A percentile compares a stretch with the other conserved stretches of the same genome.
Evolutionary conservation across 2,329 filamentous ascomycete genomes (phyloP).

Genomic region (Myrmaecium sp.): DNA sequence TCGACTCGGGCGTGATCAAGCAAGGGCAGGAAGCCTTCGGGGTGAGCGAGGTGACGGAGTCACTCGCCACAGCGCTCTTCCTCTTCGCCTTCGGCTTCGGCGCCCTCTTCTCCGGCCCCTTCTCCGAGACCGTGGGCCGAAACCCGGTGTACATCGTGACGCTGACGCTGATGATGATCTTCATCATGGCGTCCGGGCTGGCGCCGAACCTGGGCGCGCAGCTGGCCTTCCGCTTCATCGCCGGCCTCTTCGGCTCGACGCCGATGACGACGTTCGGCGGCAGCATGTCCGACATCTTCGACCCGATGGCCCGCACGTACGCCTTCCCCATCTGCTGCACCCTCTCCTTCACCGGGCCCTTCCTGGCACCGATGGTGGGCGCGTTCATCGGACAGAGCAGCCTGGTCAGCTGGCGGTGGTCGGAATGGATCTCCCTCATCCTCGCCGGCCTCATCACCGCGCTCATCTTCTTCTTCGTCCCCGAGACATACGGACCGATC

Average conservation of each 20-base stretch:
- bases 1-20: conserved; percentile 32
- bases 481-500: conserved; percentile 32
- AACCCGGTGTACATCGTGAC: conserved; percentile 21
- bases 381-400: conserved; percentile 19
- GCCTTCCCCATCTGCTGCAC: conserved; percentile 34
- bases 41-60: background rate
- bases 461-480: conserved; percentile 26
- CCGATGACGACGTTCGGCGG: conserved; percentile 30
- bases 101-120: conserved; percentile 30
- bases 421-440: conserved; percentile 20
- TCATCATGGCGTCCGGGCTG: conserved; percentile 1
- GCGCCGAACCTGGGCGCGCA: conserved; percentile 17
- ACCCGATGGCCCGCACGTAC: conserved; percentile 29
- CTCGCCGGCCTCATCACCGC: conserved; percentile 14
- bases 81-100: conserved; percentile 29
- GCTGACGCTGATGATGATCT: background rate
- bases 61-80: conserved; percentile 9
- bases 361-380: conserved; percentile 23
- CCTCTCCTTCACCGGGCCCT: conserved; percentile 20
- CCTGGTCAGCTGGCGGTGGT: conserved; percentile 21
- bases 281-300: conserved; percentile 30
- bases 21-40: conserved; percentile 29
- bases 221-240: conserved; percentile 32
- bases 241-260: conserved; percentile 30
- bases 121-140: conserved; percentile 19